Evolutionary conservation across 306 rosid species (phyloP).

Genomic region (Vicia sativa): DNA sequence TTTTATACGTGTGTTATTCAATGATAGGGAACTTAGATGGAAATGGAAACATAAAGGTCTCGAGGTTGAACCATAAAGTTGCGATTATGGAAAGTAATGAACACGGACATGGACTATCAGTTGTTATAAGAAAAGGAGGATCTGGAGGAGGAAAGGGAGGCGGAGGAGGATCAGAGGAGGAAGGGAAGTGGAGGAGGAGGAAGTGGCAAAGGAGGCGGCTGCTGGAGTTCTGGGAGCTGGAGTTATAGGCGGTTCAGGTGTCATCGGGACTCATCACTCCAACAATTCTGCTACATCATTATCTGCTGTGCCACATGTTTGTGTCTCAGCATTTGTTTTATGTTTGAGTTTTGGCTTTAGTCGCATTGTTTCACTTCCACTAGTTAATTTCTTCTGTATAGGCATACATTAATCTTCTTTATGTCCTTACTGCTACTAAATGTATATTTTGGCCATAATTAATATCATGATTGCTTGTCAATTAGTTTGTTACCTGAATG

Average conservation of each 20-base stretch:
- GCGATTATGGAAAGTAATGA: slow-evolving; percentile 22
- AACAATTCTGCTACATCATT: slow-evolving; percentile 31
- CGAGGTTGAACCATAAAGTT: slow-evolving; percentile 21
- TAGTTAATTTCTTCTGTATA: background rate
- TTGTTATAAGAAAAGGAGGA: slow-evolving; percentile 13
- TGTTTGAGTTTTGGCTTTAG: slow-evolving; percentile 18
- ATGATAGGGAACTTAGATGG: slow-evolving; percentile 30
- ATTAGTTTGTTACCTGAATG: too few species aligned
- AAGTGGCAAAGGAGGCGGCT: background rate
- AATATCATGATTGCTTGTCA: too few species aligned
- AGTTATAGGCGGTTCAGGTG: slow-evolving; percentile 23
- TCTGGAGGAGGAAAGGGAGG: slow-evolving; percentile 18
- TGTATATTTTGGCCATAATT: too few species aligned
- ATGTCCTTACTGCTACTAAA: too few species aligned
- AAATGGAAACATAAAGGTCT: slow-evolving; percentile 24
- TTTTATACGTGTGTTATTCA: background rate
- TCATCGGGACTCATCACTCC: slow-evolving; percentile 4
- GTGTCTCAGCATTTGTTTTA: slow-evolving; percentile 15
- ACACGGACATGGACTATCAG: slow-evolving; percentile 1
- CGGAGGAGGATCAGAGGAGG: background rate
- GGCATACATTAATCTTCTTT: too few species aligned
- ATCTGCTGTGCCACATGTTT: slow-evolving; percentile 14
- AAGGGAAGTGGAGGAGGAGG: background rate
- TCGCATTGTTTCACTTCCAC: slow-evolving; percentile 24
- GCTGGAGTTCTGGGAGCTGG: background rate